Percentiles rank a stretch among this genome's conserved stretches.
Conservation (phyloP, 192 early-diverging fungal species). For the Umbelopsis ramanniana region DNA sequence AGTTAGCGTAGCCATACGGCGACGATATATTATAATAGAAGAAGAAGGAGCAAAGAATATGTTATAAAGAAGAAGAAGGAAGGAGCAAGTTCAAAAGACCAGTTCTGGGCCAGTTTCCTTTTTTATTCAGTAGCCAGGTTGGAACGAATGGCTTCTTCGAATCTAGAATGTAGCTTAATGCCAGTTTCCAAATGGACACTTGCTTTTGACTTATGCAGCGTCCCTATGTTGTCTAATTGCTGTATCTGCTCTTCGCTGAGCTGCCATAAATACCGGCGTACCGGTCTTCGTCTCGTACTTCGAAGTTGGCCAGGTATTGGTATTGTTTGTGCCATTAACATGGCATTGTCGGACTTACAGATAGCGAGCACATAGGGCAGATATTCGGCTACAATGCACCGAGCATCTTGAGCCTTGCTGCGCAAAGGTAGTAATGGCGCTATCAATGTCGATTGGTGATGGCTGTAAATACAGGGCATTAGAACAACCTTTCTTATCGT, state of each 20-base stretch:
- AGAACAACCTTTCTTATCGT: background rate
- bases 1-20: conserved; percentile 20
- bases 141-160: conserved; percentile 13
- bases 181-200: background rate
- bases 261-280: conserved; percentile 3
- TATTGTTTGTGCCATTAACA: conserved; percentile 4
- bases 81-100: conserved; percentile 14
- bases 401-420: background rate
- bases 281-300: conserved; percentile 8
- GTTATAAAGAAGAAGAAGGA: conserved; percentile 7
- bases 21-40: conserved; percentile 10
- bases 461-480: background rate
- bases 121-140: background rate
- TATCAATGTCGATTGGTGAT: background rate
- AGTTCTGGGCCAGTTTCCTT: conserved; percentile 15
- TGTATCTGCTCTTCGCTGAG: background rate
- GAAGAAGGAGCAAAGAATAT: conserved; percentile 12
- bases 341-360: conserved; percentile 19
- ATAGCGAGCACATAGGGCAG: conserved; percentile 1
- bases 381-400: background rate
- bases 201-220: background rate
- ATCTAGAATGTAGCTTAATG: conserved; percentile 1
- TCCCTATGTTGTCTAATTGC: background rate
- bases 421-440: background rate
- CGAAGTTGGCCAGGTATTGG: conserved; percentile 15